Conservation (phyloP, 345 rosid species). For the Carallia pectinifolia region DNA sequence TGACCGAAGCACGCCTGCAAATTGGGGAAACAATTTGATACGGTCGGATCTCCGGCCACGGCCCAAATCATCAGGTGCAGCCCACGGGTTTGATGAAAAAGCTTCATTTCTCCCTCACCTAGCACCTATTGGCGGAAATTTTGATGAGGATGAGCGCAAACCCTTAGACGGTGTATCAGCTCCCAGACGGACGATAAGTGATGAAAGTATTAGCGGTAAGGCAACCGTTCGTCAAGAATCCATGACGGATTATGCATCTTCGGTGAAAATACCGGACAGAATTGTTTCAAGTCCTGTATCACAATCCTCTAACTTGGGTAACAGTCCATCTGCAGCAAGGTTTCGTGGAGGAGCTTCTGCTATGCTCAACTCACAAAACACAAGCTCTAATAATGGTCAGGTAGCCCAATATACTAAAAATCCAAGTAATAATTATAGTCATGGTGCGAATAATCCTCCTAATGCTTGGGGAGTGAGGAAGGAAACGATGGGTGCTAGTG, state of each 20-base stretch:
- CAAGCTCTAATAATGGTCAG: background rate
- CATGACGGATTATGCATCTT: slow-evolving; percentile 4
- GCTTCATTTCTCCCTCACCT: slow-evolving; percentile 19
- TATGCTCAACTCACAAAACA: background rate
- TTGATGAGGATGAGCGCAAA: slow-evolving; percentile 31
- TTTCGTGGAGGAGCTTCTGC: background rate
- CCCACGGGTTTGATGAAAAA: slow-evolving; percentile 22
- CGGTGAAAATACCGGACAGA: slow-evolving; percentile 17
- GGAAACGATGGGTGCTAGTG: slow-evolving; percentile 6
- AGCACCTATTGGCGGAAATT: slow-evolving; percentile 24
- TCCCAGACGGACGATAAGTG: slow-evolving; percentile 11
- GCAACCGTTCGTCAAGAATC: slow-evolving; percentile 5
- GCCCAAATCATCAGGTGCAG: slow-evolving; percentile 26
- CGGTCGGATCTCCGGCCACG: slow-evolving; percentile 25
- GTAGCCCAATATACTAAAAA: background rate
- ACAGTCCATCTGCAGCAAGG: slow-evolving; percentile 5
- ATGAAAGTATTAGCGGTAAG: slow-evolving; percentile 8
- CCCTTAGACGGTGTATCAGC: slow-evolving; percentile 18
- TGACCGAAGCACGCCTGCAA: slow-evolving; percentile 8
- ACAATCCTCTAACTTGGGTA: slow-evolving; percentile 11
- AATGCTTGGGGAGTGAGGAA: slow-evolving; percentile 25
- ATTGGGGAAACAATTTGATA: slow-evolving; percentile 18
- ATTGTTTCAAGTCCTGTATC: slow-evolving; percentile 10
- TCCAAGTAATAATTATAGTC: slow-evolving; percentile 5
- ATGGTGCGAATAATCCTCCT: slow-evolving; percentile 5